Evolutionary conservation across 2,329 filamentous ascomycete genomes (phyloP).

Genomic region (Ophiocordyceps camponoti-leonardi): DNA sequence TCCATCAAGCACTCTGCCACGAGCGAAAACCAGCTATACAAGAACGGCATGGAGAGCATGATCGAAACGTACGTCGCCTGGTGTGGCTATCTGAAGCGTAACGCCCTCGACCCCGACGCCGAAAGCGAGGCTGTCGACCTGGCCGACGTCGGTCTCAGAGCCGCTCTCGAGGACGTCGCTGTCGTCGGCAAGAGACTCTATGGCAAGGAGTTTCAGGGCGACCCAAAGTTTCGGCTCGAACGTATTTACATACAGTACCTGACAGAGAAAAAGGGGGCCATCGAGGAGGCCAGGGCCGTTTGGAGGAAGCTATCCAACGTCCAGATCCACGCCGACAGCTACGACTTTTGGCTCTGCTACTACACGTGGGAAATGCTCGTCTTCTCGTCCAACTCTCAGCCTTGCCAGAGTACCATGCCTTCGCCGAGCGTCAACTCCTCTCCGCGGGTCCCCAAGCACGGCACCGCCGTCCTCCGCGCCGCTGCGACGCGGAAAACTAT

Average conservation of each 20-base stretch:
- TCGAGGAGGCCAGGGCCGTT: slow-evolving; percentile 58
- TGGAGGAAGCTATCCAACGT: slow-evolving; percentile 55
- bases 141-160: slow-evolving; percentile 74
- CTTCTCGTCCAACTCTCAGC: slow-evolving; percentile 25
- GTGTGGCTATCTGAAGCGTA: slow-evolving; percentile 84
- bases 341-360: slow-evolving; percentile 87
- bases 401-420: slow-evolving; percentile 36
- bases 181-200: slow-evolving; percentile 62
- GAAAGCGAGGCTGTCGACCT: slow-evolving; percentile 80
- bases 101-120: slow-evolving; percentile 57
- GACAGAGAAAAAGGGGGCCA: slow-evolving; percentile 64
- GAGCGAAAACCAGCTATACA: slow-evolving; percentile 66
- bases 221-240: slow-evolving; percentile 76
- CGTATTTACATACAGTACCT: slow-evolving; percentile 85
- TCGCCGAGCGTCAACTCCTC: slow-evolving; percentile 22
- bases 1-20: slow-evolving; percentile 86
- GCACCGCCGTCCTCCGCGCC: slow-evolving; percentile 60
- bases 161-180: slow-evolving; percentile 71
- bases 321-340: slow-evolving; percentile 54
- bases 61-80: slow-evolving; percentile 85
- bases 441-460: slow-evolving; percentile 49
- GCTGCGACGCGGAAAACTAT: slow-evolving; percentile 46
- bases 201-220: slow-evolving; percentile 61
- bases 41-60: slow-evolving; percentile 71
- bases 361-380: slow-evolving; percentile 80